Conservation (phyloP, 2,329 filamentous ascomycete genomes). For the Aspergillus sp. region DNA sequence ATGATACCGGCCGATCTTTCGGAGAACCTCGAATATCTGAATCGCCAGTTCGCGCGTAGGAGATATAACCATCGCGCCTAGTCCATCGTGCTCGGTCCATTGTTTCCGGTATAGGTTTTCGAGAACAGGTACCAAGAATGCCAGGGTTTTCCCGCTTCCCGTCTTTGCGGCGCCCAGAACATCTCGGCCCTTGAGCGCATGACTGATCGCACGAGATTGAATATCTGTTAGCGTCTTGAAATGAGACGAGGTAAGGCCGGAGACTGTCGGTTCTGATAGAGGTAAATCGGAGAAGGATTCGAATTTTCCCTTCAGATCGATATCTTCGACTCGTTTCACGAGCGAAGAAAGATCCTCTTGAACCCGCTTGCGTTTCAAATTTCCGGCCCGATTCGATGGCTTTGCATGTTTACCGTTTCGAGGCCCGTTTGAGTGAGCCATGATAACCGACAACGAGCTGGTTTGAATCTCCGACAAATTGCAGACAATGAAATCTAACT, state of each 20-base stretch:
- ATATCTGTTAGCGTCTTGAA: conserved; percentile 91
- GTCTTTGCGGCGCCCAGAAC: conserved; percentile 95
- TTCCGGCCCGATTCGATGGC: conserved; percentile 26
- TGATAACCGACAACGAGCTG: conserved; percentile 18
- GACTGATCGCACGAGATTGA: conserved; percentile 82
- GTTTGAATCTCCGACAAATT: neutral
- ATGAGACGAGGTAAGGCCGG: conserved; percentile 80
- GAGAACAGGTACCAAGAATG: conserved; percentile 86
- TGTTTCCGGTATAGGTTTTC: conserved; percentile 87
- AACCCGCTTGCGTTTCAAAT: conserved; percentile 48
- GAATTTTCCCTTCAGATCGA: conserved; percentile 49
- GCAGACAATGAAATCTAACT: neutral
- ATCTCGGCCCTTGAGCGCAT: conserved; percentile 80
- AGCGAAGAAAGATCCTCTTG: conserved; percentile 45
- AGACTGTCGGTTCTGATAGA: conserved; percentile 74
- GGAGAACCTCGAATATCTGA: conserved; percentile 92
- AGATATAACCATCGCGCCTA: conserved; percentile 89
- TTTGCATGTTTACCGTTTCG: conserved; percentile 31
- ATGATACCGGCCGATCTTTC: conserved; percentile 86
- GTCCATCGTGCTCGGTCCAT: conserved; percentile 87
- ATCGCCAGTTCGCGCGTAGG: conserved; percentile 94
- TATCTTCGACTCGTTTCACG: conserved; percentile 43
- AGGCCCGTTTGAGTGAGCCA: conserved; percentile 32
- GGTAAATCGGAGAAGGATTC: conserved; percentile 81
- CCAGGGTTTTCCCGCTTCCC: conserved; percentile 90